Evolutionary conservation across 2,329 filamentous ascomycete genomes (phyloP).

Genomic region (Aspergillus texensis): DNA sequence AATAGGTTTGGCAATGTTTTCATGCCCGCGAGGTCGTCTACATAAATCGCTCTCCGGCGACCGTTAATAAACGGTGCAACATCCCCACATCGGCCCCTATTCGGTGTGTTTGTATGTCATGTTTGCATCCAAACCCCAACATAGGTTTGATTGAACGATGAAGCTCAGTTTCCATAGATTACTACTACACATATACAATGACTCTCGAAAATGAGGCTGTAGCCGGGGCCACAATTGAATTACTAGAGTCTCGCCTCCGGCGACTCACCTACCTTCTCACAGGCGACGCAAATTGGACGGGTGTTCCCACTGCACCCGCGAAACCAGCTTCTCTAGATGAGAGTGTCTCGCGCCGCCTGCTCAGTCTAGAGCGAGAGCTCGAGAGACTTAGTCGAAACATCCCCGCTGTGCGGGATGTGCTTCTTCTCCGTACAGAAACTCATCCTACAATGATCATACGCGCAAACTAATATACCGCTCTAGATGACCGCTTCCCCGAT

Average conservation of each 20-base stretch:
- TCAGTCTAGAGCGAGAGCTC: slow-evolving; percentile 41
- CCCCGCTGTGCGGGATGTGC: slow-evolving; percentile 44
- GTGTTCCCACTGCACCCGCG: slow-evolving; percentile 36
- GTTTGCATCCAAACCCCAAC: slow-evolving; percentile 15
- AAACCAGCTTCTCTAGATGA: slow-evolving; percentile 41
- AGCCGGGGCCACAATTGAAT: slow-evolving; percentile 44
- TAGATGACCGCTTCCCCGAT: slow-evolving; percentile 46
- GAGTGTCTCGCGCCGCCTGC: slow-evolving; percentile 43
- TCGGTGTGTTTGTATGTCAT: slow-evolving; percentile 17
- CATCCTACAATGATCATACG: background rate
- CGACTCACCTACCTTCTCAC: slow-evolving; percentile 49
- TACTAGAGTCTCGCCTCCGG: slow-evolving; percentile 48
- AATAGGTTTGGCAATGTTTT: background rate
- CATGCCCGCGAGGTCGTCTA: background rate
- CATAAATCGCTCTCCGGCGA: background rate
- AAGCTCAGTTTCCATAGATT: background rate
- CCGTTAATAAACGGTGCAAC: background rate
- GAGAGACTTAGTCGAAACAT: slow-evolving; percentile 40
- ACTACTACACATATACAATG: slow-evolving; percentile 25
- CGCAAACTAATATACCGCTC: slow-evolving; percentile 12
- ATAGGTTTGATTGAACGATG: background rate
- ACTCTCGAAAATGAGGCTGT: slow-evolving; percentile 37
- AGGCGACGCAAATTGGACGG: slow-evolving; percentile 45
- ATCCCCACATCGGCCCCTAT: background rate
- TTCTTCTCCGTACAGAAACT: slow-evolving; percentile 43